Percentiles rank a stretch among this genome's conserved stretches.
These are phyloP conservation scores for Triticum timopheevii DNA, from an alignment of 176 grass and related monocot genomes.

Conservation along the genomic window DNA sequence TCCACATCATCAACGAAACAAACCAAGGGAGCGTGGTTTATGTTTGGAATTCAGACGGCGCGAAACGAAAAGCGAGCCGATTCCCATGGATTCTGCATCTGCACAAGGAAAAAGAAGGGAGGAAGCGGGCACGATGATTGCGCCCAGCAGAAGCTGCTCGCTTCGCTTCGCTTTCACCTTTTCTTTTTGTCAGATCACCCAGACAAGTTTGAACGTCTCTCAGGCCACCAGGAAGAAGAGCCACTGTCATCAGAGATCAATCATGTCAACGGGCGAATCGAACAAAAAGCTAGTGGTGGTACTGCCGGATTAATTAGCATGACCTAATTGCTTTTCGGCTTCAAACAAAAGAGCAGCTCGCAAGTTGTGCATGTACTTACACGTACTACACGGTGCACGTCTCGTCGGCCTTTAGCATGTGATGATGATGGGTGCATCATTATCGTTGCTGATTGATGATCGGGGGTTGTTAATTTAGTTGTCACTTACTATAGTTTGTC, in stretches of 20 bases:
- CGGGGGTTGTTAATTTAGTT: no score
- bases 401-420: not conserved
- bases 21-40: not conserved
- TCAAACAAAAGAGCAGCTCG: not conserved
- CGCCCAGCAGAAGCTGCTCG: not conserved
- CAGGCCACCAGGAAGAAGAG: not conserved
- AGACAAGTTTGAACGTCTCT: conserved; percentile 4
- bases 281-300: not conserved
- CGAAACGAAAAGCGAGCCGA: conserved; percentile 26
- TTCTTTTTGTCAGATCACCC: conserved; percentile 42
- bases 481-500: no score
- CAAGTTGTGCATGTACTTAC: not conserved
- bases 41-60: conserved; percentile 24
- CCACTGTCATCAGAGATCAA: not conserved
- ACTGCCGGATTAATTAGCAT: not conserved
- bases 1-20: not conserved
- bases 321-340: not conserved
- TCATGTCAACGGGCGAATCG: conserved; percentile 11
- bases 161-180: conserved; percentile 30
- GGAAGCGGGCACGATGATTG: conserved; percentile 14
- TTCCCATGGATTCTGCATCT: not conserved
- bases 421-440: not conserved
- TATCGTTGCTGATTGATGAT: not conserved
- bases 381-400: not conserved
- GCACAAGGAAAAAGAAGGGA: not conserved